Evolutionary conservation across 2,329 filamentous ascomycete genomes (phyloP), one percentile per base, ranked within the genome.

Genomic region (Exophiala calicioides): DNA sequence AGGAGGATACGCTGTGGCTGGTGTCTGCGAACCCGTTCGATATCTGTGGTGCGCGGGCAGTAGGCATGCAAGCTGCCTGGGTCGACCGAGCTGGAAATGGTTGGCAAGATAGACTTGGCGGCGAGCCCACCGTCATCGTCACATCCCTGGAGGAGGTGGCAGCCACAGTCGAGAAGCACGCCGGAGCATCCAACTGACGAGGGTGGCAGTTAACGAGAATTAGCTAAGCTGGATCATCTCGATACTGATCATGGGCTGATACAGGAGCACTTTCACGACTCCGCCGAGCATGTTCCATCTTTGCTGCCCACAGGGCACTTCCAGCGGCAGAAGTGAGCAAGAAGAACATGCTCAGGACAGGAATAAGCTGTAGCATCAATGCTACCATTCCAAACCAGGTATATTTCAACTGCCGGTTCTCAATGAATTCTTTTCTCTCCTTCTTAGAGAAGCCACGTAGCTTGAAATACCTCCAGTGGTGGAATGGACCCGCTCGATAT

Each of bases 261-360:
- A 57, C 56, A 16, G 52, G 44, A 18, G 40, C 53, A 32, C 52
- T 57, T 49, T 59, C 60, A 30, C 65, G 51, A 37, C 54, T 47
- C 34, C 61, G 60, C 21, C 65, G 69, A 57, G 79, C 72, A 43
- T 80, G 74, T 67, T 97, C 90, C 39, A 96, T 70, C 55, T 85
- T 82, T 2, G 84, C 84, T 2, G 83, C 88, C 90, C 91, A 97
- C 26, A 97, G 71, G 1, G 89, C 91, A 32, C 88, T 85, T 2
- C 91, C 93, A 15, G 83, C 81, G 1, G 90, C 86, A 3, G 87
- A 90, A 0, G 91, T 96, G 56, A 98, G 71, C 29, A 97, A 76
- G 65, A 97, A 96, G 63, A 97, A 83, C 77, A 98, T 94, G n/a
- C 87, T 94, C 37, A 96, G 68, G 9, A 91, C 77, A 1, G 93